phyloP scores from a whole-genome alignment of 305 asterid genomes.

The Ajuga reptans region DNA sequence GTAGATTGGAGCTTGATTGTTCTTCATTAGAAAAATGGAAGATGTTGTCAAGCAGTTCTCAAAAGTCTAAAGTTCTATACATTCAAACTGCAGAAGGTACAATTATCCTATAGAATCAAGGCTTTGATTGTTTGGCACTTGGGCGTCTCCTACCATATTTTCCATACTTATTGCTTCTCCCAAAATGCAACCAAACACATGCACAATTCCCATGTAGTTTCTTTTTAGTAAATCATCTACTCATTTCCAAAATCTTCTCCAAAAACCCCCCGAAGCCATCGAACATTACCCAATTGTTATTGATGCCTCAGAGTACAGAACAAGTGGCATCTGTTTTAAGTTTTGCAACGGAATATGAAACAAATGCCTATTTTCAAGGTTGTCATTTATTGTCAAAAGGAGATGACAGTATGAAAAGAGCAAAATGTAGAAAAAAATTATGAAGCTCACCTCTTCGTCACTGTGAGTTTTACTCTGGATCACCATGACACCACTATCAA shows the following conservation, averaged over 20 bases:
- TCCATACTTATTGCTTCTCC: too few species aligned
- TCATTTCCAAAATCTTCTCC: too few species aligned
- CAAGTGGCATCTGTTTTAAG: not conserved
- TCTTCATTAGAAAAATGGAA: not conserved
- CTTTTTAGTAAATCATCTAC: too few species aligned
- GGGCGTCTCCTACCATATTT: too few species aligned
- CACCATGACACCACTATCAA: slow-evolving; percentile 95
- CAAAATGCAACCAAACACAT: too few species aligned
- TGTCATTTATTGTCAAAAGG: not conserved
- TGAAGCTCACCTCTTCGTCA: slow-evolving; percentile 68
- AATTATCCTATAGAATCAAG: not conserved
- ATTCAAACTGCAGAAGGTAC: not conserved
- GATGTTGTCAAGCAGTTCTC: not conserved
- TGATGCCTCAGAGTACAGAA: not conserved
- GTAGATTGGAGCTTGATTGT: not conserved
- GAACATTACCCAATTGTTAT: not conserved
- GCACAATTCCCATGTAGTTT: too few species aligned
- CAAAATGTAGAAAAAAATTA: not conserved
- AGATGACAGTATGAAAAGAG: not conserved
- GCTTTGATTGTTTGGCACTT: too few species aligned
- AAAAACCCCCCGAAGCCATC: too few species aligned
- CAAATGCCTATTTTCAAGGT: not conserved
- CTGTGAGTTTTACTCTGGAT: slow-evolving; percentile 83
- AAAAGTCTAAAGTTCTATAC: not conserved
- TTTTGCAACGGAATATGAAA: not conserved